phyloP scores from a whole-genome alignment of 2,329 filamentous ascomycete species.

The Fusarium sp. region DNA sequence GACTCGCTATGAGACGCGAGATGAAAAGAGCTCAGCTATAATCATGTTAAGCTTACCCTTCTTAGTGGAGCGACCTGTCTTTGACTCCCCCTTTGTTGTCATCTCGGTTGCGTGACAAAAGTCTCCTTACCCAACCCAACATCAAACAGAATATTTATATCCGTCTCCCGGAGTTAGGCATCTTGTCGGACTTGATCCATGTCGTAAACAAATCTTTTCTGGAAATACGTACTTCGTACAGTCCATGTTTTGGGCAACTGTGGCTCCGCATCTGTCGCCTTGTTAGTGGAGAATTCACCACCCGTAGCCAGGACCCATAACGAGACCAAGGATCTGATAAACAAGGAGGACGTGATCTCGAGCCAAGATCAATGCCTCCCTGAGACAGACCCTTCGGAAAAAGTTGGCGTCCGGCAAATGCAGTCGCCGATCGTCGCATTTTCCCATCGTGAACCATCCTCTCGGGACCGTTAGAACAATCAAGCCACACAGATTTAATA shows the following conservation, averaged over 20 bases:
- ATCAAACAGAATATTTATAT: background rate
- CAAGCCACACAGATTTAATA: background rate
- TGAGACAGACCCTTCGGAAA: background rate
- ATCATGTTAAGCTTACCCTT: conserved; percentile 6
- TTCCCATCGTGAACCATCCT: background rate
- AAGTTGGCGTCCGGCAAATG: background rate
- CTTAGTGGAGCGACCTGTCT: background rate
- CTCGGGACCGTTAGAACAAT: background rate
- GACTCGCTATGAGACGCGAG: background rate
- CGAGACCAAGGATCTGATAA: conserved; percentile 12
- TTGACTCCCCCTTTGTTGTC: background rate
- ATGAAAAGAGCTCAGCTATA: background rate
- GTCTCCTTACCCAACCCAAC: background rate
- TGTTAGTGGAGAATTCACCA: conserved; percentile 6
- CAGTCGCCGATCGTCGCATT: background rate
- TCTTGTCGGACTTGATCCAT: background rate
- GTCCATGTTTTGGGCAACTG: background rate
- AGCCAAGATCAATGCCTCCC: background rate
- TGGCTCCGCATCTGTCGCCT: background rate
- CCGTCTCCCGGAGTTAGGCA: background rate
- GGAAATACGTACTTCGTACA: background rate
- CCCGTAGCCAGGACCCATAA: background rate
- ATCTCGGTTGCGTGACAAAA: conserved; percentile 8
- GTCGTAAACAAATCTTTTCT: background rate
- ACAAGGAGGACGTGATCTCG: background rate